Percentiles rank a stretch among this genome's conserved stretches.
Evolutionary conservation across 441 rosid species (phyloP).

Genomic region (Aquilaria agallochum): DNA sequence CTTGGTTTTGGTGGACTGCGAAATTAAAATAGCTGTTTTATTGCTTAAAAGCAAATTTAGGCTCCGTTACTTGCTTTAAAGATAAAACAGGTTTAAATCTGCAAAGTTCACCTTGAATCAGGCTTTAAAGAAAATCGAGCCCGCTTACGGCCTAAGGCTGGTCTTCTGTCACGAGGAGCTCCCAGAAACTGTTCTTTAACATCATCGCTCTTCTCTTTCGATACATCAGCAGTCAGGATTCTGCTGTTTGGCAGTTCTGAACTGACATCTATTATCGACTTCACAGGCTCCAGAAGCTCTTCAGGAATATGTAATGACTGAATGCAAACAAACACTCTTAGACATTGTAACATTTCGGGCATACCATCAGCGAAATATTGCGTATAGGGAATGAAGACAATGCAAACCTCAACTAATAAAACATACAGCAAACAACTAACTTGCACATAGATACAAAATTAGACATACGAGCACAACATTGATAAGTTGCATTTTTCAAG

Average conservation of each 20-base stretch:
- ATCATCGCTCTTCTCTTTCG: conserved; percentile 12
- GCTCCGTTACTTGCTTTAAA: conserved; percentile 1
- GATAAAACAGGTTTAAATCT: not conserved
- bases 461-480: no score
- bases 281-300: conserved; percentile 50
- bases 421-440: no score
- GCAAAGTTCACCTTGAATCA: conserved; percentile 38
- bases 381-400: no score
- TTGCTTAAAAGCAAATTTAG: conserved; percentile 2
- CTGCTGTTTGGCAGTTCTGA: conserved; percentile 21
- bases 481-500: no score
- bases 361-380: no score
- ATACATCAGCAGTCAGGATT: conserved; percentile 2
- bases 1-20: conserved; percentile 39
- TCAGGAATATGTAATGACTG: conserved; percentile 55
- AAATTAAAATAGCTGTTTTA: conserved; percentile 7
- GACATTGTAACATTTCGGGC: no score
- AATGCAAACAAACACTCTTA: conserved; percentile 3
- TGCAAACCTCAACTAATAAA: no score
- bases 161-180: conserved; percentile 58
- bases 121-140: conserved; percentile 69
- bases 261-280: conserved; percentile 30
- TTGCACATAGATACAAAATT: no score
- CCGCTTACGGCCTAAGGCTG: conserved; percentile 59
- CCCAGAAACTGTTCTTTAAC: conserved; percentile 23